Evolutionary conservation across 805 yeast species (phyloP), one percentile per base, ranked within the genome.

Genomic region (Hanseniaspora lindneri): DNA sequence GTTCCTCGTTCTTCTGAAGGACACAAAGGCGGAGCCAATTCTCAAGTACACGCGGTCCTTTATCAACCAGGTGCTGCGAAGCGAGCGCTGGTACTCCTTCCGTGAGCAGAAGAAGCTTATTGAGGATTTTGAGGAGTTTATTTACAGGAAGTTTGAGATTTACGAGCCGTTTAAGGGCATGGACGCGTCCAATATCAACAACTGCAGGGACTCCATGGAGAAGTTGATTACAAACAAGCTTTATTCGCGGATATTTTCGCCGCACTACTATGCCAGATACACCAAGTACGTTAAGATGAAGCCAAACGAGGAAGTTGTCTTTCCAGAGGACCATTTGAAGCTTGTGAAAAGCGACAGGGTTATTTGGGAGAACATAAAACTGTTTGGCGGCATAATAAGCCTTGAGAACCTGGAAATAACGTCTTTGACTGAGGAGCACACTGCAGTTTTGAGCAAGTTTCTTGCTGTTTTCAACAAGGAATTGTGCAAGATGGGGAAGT

Each of bases 171-270:
- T 92, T 61, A 72, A 76, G 20, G 66, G 75, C 2, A 72, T 85
- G 68, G 77, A 76, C 16, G 74, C 70, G 2, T 69, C 69, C 19
- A 78, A 74, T 47, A 65, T 83, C 44, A 77, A 72, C 33, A 86
- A 88, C 58, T 80, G 94, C 2, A 68, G 79, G 54, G 96, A 87
- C 56, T 98, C 98, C 0, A 71, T 92, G 56, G 99, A 92, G 63
- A 92, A 92, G 62, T 70, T 92, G 37, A 72, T 94, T 9, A 85
- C 88, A 94, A 88, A 89, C 49, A 72, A 95, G 54, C 64, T 94
- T 2, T 88, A 86, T 61, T 69, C 70, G 1, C 76, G 74, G 48
- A 81, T 89, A 27, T 94, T 83, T 59, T 78, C 96, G 0, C 96
- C 97, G 0, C 66, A 61, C 16, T 39, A 46, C 21, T 28, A 40